These are phyloP conservation scores for Colletotrichum magnum DNA, from an alignment of 2,329 filamentous ascomycete genomes.

Conservation along the genomic window DNA sequence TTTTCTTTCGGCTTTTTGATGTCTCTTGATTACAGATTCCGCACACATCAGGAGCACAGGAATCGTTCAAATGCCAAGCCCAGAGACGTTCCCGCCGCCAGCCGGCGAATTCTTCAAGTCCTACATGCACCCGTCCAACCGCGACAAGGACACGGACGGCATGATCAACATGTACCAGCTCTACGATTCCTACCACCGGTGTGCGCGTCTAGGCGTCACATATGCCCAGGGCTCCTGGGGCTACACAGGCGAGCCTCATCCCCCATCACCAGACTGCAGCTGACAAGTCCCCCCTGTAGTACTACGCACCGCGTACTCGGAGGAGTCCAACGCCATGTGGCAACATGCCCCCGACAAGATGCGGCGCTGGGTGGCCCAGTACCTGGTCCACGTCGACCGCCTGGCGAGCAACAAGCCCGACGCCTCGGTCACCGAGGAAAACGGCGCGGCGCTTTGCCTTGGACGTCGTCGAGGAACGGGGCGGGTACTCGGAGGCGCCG, in stretches of 20 bases:
- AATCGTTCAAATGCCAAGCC: neutral
- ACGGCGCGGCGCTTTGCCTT: neutral
- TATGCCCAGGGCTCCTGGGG: neutral
- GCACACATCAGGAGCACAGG: neutral
- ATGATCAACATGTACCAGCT: neutral
- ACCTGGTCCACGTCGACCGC: neutral
- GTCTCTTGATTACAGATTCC: neutral
- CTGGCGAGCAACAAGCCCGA: neutral
- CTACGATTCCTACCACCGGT: neutral
- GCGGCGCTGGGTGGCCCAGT: conserved; percentile 7
- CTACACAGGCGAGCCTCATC: neutral
- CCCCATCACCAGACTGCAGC: neutral
- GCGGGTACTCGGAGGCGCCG: neutral
- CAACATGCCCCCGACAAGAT: neutral
- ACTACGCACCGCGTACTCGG: neutral
- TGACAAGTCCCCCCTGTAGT: neutral
- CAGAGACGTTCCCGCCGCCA: neutral
- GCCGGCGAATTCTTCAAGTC: neutral
- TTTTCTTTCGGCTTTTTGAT: neutral
- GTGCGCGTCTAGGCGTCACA: neutral
- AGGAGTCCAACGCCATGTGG: neutral
- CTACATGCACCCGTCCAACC: neutral
- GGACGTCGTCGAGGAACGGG: neutral
- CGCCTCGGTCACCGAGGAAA: neutral
- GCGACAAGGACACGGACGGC: neutral